Evolutionary conservation across 805 yeast species (phyloP).

Genomic region (Kregervanrija fluxuum): DNA sequence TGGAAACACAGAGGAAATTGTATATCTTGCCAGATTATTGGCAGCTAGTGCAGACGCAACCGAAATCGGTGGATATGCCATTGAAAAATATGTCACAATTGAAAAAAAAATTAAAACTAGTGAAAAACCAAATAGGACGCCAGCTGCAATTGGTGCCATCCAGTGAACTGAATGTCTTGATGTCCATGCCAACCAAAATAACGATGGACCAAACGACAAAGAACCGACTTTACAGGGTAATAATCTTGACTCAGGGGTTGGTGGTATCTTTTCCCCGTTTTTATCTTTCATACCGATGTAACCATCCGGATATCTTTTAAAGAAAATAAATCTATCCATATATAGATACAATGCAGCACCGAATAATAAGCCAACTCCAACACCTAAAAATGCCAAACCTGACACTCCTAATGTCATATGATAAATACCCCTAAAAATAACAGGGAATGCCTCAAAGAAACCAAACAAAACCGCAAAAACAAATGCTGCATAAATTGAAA

Average conservation of each 20-base stretch:
- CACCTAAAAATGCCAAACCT: constrained; percentile 65
- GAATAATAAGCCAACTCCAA: constrained; percentile 56
- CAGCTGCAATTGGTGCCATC: constrained; percentile 72
- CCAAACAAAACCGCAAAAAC: constrained; percentile 74
- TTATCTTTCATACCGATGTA: constrained; percentile 48
- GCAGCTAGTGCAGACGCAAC: constrained; percentile 91
- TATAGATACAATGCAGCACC: constrained; percentile 48
- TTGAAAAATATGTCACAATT: constrained; percentile 58
- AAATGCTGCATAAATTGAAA: constrained; percentile 65
- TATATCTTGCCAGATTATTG: constrained; percentile 70
- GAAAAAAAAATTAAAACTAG: constrained; percentile 66
- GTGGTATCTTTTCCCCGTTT: constrained; percentile 46
- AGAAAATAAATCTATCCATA: constrained; percentile 42
- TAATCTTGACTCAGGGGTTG: constrained; percentile 55
- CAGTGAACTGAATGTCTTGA: constrained; percentile 55
- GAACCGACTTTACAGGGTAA: constrained; percentile 62
- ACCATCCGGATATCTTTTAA: constrained; percentile 57
- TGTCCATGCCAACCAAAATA: constrained; percentile 84
- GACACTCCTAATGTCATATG: constrained; percentile 52
- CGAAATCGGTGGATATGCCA: constrained; percentile 64
- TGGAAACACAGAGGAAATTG: constrained; percentile 75
- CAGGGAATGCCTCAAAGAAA: constrained; percentile 73
- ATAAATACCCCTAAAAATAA: constrained; percentile 63
- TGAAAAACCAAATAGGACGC: constrained; percentile 74
- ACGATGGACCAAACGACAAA: constrained; percentile 53